Conservation (phyloP, 2,329 filamentous ascomycete genomes). For the Myriosclerotinia duriaeana region DNA sequence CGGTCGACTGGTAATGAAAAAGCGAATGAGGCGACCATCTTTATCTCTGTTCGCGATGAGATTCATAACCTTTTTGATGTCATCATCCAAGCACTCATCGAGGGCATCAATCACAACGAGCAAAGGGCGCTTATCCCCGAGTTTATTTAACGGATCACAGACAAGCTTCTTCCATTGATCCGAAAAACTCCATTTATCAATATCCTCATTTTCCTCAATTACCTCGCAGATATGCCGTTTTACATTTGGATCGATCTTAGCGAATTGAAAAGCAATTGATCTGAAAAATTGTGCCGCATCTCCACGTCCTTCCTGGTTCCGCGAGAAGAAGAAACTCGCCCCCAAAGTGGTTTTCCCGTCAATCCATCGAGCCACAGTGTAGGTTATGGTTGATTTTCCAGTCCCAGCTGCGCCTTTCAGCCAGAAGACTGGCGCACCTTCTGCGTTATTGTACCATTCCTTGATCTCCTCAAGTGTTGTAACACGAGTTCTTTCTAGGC, state of each 20-base stretch:
- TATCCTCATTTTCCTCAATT: background rate
- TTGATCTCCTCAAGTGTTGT: background rate
- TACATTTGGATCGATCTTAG: background rate
- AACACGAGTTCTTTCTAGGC: background rate
- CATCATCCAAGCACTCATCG: conserved; percentile 3
- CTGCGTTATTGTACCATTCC: background rate
- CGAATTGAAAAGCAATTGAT: background rate
- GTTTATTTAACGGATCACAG: background rate
- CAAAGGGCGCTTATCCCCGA: background rate
- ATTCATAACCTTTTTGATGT: background rate
- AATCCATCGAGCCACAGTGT: background rate
- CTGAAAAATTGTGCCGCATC: background rate
- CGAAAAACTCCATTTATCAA: background rate
- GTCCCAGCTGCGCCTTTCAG: background rate
- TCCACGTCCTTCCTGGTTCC: too few relatives aligned
- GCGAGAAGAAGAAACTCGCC: background rate
- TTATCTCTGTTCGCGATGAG: background rate
- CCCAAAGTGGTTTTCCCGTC: background rate
- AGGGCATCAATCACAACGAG: conserved; percentile 5
- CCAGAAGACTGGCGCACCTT: background rate
- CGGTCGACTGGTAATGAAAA: conserved; percentile 5
- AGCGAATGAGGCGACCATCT: background rate
- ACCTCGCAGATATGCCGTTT: background rate
- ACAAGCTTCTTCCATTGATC: conserved; percentile 3
- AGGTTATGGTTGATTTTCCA: background rate